Conservation (phyloP, 148 eudicot genomes). For the Rhododendron molle region DNA sequence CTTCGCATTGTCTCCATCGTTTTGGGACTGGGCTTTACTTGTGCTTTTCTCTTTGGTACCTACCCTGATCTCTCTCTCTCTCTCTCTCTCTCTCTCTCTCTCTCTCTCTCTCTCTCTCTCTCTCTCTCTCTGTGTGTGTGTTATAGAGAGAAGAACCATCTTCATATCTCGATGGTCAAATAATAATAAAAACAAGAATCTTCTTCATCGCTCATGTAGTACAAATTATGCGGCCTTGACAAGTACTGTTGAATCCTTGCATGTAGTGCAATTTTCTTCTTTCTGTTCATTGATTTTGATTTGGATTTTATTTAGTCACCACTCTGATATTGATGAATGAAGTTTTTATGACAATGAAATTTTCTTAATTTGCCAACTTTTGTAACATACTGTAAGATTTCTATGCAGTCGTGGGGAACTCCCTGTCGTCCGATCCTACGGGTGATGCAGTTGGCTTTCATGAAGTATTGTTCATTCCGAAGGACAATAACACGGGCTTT, state of each 20-base stretch:
- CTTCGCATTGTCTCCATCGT: background rate
- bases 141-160: background rate
- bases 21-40: constrained; percentile 7
- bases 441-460: background rate
- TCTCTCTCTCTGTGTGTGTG: background rate
- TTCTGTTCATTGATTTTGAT: no score
- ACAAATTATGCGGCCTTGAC: background rate
- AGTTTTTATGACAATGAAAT: background rate
- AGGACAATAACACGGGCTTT: constrained; percentile 15
- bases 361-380: background rate
- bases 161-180: background rate
- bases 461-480: background rate
- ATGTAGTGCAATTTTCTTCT: background rate
- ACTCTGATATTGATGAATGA: background rate
- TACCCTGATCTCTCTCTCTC: background rate
- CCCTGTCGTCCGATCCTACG: background rate
- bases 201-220: background rate
- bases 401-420: background rate
- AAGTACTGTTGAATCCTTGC: background rate
- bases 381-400: background rate
- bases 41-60: constrained; percentile 13
- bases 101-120: constrained; percentile 2
- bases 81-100: constrained; percentile 8
- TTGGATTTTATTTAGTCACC: background rate
- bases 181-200: no score